Conservation (phyloP, 139 green algal genomes). For the Tetradesmus obliquus region DNA sequence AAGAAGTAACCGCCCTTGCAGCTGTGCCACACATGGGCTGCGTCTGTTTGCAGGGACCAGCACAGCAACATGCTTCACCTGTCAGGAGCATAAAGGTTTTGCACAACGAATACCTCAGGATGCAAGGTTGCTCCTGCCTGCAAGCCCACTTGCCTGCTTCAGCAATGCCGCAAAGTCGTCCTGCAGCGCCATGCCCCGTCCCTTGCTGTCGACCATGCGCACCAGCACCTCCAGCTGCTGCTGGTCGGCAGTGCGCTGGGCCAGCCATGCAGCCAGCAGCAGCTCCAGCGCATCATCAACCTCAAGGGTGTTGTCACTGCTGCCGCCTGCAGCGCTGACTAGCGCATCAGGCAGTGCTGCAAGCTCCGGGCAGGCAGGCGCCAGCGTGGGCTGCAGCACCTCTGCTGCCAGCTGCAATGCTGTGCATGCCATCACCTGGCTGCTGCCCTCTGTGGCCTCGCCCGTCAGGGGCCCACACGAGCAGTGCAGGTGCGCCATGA, state of each 20-base stretch:
- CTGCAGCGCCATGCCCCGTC: neutral
- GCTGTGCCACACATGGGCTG: too few relatives aligned
- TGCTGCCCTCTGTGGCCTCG: conserved; percentile 42
- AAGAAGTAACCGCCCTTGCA: too few relatives aligned
- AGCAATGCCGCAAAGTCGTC: conserved; percentile 21
- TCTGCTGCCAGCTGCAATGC: neutral
- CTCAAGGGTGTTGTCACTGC: conserved; percentile 27
- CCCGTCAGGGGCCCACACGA: conserved; percentile 6
- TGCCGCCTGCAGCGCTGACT: conserved; percentile 18
- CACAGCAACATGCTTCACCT: neutral
- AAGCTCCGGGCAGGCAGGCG: neutral
- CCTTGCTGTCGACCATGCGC: neutral
- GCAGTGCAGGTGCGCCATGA: conserved; percentile 31
- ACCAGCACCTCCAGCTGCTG: conserved; percentile 32
- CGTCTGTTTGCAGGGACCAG: neutral
- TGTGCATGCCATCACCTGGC: conserved; percentile 18
- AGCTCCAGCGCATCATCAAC: conserved; percentile 14
- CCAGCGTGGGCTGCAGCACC: conserved; percentile 21
- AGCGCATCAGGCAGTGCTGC: neutral
- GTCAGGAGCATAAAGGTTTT: neutral
- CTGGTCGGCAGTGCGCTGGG: conserved; percentile 28
- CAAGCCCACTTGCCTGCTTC: conserved; percentile 12
- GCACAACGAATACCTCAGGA: neutral
- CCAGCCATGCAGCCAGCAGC: conserved; percentile 13
- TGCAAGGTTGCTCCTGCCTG: neutral